phyloP scores from a whole-genome alignment of 371 early-diverging fungal species.

The Apophysomyces trapeziformis region DNA sequence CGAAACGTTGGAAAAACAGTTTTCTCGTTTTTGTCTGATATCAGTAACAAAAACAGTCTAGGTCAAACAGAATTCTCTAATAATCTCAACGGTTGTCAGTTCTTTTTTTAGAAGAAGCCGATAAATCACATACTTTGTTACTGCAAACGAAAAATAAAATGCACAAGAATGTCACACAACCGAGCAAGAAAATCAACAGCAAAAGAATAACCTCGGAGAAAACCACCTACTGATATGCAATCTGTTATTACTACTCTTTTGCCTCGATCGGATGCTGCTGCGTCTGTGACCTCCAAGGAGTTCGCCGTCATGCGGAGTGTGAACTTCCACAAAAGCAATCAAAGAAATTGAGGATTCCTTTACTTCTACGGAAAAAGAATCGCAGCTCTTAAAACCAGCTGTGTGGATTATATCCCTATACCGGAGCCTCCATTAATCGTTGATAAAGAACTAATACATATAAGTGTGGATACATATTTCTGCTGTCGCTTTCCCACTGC shows the following conservation, averaged over 20 bases:
- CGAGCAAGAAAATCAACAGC: neutral
- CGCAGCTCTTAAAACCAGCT: neutral
- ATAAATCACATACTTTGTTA: neutral
- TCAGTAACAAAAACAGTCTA: neutral
- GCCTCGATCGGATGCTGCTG: neutral
- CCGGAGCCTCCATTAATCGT: too few species aligned
- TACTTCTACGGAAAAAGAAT: neutral
- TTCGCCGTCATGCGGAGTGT: neutral
- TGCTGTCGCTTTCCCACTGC: too few species aligned
- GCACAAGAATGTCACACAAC: neutral
- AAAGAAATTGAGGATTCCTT: constrained; percentile 7
- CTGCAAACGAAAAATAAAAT: neutral
- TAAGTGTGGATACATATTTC: too few species aligned
- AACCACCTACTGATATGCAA: too few species aligned
- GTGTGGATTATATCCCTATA: too few species aligned
- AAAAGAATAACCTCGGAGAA: neutral
- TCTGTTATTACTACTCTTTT: too few species aligned
- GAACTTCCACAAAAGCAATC: neutral
- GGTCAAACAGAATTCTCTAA: constrained; percentile 4
- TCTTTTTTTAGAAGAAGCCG: neutral
- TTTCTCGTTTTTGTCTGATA: neutral
- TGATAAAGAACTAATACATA: too few species aligned
- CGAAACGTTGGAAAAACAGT: neutral
- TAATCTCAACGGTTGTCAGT: neutral
- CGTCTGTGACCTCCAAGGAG: neutral